Conservation (phyloP, 129 eudicot species). For the Arctium minus region DNA sequence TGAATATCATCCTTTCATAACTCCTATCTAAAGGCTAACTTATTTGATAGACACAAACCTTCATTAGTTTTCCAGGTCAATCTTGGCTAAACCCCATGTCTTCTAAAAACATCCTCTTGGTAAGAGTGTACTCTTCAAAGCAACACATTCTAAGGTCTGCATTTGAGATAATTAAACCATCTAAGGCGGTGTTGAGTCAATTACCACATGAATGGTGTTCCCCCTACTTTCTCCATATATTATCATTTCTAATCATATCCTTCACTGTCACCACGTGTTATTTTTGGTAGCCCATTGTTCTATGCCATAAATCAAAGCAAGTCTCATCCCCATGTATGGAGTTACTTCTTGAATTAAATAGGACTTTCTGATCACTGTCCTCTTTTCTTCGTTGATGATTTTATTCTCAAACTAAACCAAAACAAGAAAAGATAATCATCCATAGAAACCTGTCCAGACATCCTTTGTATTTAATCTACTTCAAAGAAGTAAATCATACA, state of each 20-base stretch:
- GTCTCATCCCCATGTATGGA: too few species aligned
- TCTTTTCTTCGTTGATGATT: not conserved
- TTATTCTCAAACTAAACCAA: not conserved
- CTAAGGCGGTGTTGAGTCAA: too few species aligned
- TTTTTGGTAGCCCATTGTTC: not conserved
- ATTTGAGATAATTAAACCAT: too few species aligned
- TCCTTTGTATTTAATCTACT: not conserved
- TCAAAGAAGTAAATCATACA: not conserved
- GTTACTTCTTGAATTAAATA: too few species aligned
- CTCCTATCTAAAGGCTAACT: not conserved
- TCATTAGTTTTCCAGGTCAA: not conserved
- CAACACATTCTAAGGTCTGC: too few species aligned
- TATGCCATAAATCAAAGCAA: too few species aligned
- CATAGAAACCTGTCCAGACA: not conserved
- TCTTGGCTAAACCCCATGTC: not conserved
- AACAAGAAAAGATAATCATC: not conserved
- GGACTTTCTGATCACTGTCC: too few species aligned
- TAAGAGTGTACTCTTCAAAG: too few species aligned
- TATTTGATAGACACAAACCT: not conserved
- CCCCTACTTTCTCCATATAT: too few species aligned
- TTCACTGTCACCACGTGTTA: too few species aligned
- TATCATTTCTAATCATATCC: too few species aligned
- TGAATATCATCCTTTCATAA: not conserved
- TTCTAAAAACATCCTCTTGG: not conserved
- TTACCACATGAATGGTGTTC: too few species aligned